phyloP scores from a whole-genome alignment of 805 yeast species.

The Starmerella gropengiesseri region DNA sequence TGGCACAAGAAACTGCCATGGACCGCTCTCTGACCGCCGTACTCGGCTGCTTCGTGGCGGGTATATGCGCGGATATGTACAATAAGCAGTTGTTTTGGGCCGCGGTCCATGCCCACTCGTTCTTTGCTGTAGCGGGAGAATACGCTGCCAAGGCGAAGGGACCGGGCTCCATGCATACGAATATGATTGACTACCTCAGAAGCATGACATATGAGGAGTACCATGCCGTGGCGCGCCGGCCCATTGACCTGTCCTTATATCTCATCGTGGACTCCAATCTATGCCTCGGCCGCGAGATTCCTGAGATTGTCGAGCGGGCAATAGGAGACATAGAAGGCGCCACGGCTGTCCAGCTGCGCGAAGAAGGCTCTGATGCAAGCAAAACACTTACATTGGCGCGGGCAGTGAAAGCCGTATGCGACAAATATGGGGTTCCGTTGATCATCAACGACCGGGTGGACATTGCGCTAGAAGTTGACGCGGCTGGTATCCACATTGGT shows the following conservation, averaged over 20 bases:
- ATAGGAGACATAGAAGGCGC: slow-evolving; percentile 64
- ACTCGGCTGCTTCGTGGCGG: slow-evolving; percentile 18
- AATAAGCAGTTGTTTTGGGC: slow-evolving; percentile 12
- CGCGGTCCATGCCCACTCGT: slow-evolving; percentile 13
- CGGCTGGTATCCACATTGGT: slow-evolving; percentile 89
- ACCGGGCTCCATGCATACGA: slow-evolving; percentile 21
- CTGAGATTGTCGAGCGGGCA: slow-evolving; percentile 33
- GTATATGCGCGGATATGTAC: neutral
- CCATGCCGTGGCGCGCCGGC: slow-evolving; percentile 13
- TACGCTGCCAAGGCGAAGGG: slow-evolving; percentile 17
- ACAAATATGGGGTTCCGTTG: slow-evolving; percentile 52
- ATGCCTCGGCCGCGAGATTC: slow-evolving; percentile 8
- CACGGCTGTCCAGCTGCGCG: slow-evolving; percentile 74
- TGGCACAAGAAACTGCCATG: slow-evolving; percentile 24
- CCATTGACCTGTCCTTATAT: slow-evolving; percentile 18
- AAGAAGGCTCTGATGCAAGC: slow-evolving; percentile 58
- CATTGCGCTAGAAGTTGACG: slow-evolving; percentile 78
- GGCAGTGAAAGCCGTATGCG: slow-evolving; percentile 51
- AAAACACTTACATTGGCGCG: slow-evolving; percentile 55
- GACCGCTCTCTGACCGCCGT: slow-evolving; percentile 23
- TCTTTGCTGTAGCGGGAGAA: slow-evolving; percentile 22
- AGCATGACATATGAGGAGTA: slow-evolving; percentile 16
- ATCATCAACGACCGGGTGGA: slow-evolving; percentile 81
- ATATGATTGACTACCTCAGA: slow-evolving; percentile 18
- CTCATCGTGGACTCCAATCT: slow-evolving; percentile 22